Evolutionary conservation across 805 yeast genomes (phyloP).

Genomic region (Wickerhamiella kurtzmanii): DNA sequence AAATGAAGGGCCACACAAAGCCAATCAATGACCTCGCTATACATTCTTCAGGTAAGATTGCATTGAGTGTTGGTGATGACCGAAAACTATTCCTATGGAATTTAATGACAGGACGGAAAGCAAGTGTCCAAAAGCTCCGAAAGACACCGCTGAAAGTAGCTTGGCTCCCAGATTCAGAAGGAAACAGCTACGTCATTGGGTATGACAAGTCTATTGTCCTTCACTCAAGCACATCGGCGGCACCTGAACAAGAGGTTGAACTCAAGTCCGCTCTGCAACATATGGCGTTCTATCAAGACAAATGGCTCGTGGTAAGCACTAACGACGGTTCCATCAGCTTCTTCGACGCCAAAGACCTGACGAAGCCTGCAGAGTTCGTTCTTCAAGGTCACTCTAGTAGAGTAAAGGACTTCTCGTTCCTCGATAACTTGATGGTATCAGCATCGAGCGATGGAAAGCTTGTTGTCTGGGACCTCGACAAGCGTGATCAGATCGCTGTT

Average conservation of each 20-base stretch:
- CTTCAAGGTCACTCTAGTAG: constrained; percentile 75
- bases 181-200: constrained; percentile 59
- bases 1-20: constrained; percentile 79
- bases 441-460: constrained; percentile 89
- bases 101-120: constrained; percentile 90
- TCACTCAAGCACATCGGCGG: constrained; percentile 32
- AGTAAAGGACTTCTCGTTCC: constrained; percentile 60
- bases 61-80: constrained; percentile 79
- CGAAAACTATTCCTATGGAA: constrained; percentile 83
- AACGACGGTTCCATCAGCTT: constrained; percentile 60
- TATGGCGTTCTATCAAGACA: constrained; percentile 37
- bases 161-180: constrained; percentile 53
- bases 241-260: constrained; percentile 29
- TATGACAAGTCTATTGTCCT: constrained; percentile 27
- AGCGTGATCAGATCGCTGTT: constrained; percentile 72
- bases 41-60: constrained; percentile 82
- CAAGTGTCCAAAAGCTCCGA: constrained; percentile 53
- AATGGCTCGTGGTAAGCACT: constrained; percentile 53
- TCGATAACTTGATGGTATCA: constrained; percentile 47
- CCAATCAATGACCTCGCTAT: constrained; percentile 72
- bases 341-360: constrained; percentile 28
- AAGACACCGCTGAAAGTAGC: constrained; percentile 21
- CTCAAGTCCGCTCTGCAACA: constrained; percentile 48
- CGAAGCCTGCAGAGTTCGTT: constrained; percentile 30
- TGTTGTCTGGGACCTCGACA: constrained; percentile 70